Percentiles rank a stretch among this genome's conserved stretches.
Evolutionary conservation across 768 basidiomycete genomes (phyloP).

Genomic region (Rhizopogon salebrosus): DNA sequence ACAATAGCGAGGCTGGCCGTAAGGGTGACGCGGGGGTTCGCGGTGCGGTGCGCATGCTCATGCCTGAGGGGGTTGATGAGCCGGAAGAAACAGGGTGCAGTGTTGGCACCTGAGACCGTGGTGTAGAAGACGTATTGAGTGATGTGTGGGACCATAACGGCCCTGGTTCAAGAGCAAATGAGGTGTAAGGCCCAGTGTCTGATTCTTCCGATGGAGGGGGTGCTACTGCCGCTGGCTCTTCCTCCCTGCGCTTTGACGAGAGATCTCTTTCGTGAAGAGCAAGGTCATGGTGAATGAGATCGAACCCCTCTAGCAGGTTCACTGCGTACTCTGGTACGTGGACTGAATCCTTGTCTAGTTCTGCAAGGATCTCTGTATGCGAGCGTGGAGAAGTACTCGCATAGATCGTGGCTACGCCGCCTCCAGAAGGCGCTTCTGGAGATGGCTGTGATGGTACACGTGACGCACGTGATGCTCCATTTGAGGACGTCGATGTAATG

Average conservation of each 20-base stretch:
- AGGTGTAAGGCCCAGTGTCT: constrained; percentile 27
- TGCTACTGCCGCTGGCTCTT: constrained; percentile 21
- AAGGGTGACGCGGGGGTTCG: constrained; percentile 16
- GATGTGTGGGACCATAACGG: constrained; percentile 16
- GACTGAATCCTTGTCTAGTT: constrained; percentile 27
- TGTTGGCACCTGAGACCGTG: constrained; percentile 17
- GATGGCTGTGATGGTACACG: background rate
- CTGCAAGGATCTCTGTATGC: constrained; percentile 33
- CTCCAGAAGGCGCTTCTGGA: constrained; percentile 8
- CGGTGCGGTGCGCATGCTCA: constrained; percentile 25
- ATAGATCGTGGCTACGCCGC: constrained; percentile 34
- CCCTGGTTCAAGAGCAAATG: constrained; percentile 23
- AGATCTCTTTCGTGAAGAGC: constrained; percentile 27
- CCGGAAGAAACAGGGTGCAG: constrained; percentile 25
- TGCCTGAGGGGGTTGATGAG: constrained; percentile 25
- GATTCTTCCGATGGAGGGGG: constrained; percentile 28
- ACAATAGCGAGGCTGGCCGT: constrained; percentile 24
- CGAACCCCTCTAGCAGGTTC: constrained; percentile 39
- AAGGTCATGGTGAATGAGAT: constrained; percentile 30
- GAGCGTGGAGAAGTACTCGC: constrained; percentile 27
- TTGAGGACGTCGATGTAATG: constrained; percentile 21
- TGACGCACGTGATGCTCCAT: constrained; percentile 5
- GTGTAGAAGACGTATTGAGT: constrained; percentile 17
- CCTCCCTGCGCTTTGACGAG: constrained; percentile 24
- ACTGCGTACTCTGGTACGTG: constrained; percentile 41